Conservation (phyloP, 768 basidiomycete species). For the Naematelia aurantialba region DNA sequence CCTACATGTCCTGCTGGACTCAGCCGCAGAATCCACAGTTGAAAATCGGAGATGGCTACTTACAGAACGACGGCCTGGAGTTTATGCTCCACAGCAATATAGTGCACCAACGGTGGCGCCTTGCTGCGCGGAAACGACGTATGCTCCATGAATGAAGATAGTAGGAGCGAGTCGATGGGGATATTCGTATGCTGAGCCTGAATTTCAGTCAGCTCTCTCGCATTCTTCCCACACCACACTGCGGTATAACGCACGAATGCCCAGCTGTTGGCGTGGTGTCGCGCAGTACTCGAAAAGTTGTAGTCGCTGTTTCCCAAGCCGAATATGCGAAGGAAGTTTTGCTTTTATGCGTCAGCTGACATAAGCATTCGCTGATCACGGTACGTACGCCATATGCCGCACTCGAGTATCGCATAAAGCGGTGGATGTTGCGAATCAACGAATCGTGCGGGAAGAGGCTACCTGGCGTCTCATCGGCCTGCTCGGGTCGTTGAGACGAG, state of each 20-base stretch:
- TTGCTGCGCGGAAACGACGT: conserved; percentile 34
- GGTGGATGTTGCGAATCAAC: conserved; percentile 44
- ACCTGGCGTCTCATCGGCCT: conserved; percentile 9
- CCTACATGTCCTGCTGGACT: conserved; percentile 39
- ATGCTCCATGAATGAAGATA: conserved; percentile 50
- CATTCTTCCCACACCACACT: neutral
- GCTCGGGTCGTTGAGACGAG: conserved; percentile 7
- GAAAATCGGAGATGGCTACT: neutral
- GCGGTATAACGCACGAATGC: conserved; percentile 35
- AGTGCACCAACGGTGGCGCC: conserved; percentile 44
- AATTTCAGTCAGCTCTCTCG: conserved; percentile 1
- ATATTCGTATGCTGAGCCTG: conserved; percentile 51
- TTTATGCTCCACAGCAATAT: conserved; percentile 50
- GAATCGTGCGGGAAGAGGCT: conserved; percentile 33
- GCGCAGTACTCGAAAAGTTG: conserved; percentile 47
- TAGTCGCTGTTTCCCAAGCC: conserved; percentile 47
- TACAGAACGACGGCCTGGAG: conserved; percentile 47
- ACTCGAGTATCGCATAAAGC: conserved; percentile 48
- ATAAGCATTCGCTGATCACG: neutral
- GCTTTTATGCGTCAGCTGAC: conserved; percentile 22
- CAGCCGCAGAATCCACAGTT: neutral
- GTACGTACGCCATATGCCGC: conserved; percentile 43
- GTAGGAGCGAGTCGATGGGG: conserved; percentile 48
- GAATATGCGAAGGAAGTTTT: conserved; percentile 49
- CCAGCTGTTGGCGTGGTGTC: conserved; percentile 47